Conservation (phyloP, 2,329 filamentous ascomycete genomes). For the Xylariales sp. region DNA sequence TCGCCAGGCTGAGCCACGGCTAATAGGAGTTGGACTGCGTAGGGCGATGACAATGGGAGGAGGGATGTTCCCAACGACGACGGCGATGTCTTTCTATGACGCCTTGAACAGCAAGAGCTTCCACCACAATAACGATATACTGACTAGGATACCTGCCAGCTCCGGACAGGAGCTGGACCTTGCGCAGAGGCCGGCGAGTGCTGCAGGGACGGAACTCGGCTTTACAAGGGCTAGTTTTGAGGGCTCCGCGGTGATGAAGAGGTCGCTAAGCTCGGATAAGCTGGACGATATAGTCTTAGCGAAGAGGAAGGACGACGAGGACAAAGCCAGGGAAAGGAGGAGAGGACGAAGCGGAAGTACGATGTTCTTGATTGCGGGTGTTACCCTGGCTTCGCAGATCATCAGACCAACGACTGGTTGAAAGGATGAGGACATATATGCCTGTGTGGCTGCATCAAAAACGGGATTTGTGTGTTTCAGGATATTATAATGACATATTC, state of each 20-base stretch:
- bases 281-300: conserved; percentile 4
- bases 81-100: conserved; percentile 10
- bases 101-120: not conserved
- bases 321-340: not conserved
- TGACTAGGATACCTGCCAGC: not conserved
- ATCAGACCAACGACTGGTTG: not conserved
- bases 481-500: not conserved
- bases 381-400: conserved; percentile 9
- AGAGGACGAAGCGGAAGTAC: conserved; percentile 2
- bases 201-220: not conserved
- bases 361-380: conserved; percentile 8
- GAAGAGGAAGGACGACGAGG: conserved; percentile 1
- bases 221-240: not conserved
- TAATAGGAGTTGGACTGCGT: conserved; percentile 18
- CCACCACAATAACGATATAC: not conserved
- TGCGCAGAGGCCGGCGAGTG: not conserved
- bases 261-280: conserved; percentile 6
- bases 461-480: not conserved
- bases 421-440: not conserved
- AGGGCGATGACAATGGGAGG: conserved; percentile 14
- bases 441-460: not conserved
- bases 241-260: conserved; percentile 4
- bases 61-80: not conserved
- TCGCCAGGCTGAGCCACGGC: conserved; percentile 20
- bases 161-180: conserved; percentile 5